Base-by-base conservation (phyloP, 2,329 filamentous ascomycete genomes). In the Harringtonia aguacate region DNA sequence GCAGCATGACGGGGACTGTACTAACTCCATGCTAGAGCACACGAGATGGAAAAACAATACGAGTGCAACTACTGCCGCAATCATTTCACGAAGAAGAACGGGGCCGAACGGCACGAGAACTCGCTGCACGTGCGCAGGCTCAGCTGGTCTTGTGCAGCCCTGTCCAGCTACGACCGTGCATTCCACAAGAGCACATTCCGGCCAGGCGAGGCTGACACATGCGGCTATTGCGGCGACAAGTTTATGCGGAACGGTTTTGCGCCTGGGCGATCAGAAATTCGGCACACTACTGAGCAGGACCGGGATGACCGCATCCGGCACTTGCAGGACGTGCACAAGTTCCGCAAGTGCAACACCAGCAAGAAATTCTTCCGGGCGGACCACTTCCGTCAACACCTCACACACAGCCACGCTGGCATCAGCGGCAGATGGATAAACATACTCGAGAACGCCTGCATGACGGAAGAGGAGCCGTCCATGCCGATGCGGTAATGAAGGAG, bases 351-450 rank as follows among this genome's bases (percentile, higher is more conserved):
- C 74, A 98, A 98, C 62, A 88, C 92, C 56, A 84, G 85, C 53
- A 98, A 98, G 71, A 97, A 97, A 62, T 98, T 98, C 62, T 98
- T 85, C 68, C 79, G 92, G 31, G 92, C 92, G 29, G 92, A 98
- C 62, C 92, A 98, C 61, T 98, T 98, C 71, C 81, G 92, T 47
- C 92, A 98, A 63, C 92, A 98, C 64, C 70, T 98, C 46, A 98
- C 97, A 70, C 92, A 98, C 62, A 95, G 88, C 61, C 92, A 97
- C 64, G 86, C 86, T 31, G 92, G 92, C 30, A 90, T 87, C 1
- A 95, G 88, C 62, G 92, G 92, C 28, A 97, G 97, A 64, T 98
- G 92, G 92, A 98, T 92, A 13, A 97, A 97, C 63, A 89, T 95
- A 73, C 72, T 98, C 29, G 92, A 98, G 61, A 94, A 87, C 58